These are phyloP conservation scores for Crataegus laevigata DNA, from an alignment of 306 rosid genomes.

Conservation along the genomic window DNA sequence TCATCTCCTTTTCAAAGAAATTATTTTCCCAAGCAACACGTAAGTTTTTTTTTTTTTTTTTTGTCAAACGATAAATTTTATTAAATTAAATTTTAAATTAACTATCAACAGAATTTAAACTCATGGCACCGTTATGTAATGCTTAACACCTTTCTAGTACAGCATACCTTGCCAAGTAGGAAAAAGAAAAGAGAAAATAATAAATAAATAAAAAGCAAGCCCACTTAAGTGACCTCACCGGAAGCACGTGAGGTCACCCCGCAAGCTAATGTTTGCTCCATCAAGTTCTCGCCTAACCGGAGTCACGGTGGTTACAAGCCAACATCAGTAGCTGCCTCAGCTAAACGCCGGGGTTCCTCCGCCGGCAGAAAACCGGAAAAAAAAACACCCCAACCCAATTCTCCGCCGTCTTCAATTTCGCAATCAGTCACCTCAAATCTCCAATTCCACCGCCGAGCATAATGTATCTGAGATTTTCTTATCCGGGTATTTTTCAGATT, in stretches of 20 bases:
- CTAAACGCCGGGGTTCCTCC: not conserved
- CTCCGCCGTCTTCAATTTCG: not conserved
- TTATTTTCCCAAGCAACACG: no score
- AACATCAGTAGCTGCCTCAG: not conserved
- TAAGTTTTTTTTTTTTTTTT: no score
- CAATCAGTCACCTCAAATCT: not conserved
- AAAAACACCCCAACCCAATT: not conserved
- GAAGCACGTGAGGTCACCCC: slow-evolving; percentile 41
- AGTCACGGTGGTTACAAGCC: slow-evolving; percentile 17
- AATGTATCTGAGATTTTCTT: slow-evolving; percentile 10
- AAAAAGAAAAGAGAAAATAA: not conserved
- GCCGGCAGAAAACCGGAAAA: not conserved
- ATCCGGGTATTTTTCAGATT: slow-evolving; percentile 6
- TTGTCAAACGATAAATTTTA: no score
- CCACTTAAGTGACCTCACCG: slow-evolving; percentile 34
- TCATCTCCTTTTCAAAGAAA: no score
- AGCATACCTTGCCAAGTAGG: not conserved
- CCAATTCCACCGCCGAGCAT: not conserved
- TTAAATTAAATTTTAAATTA: no score
- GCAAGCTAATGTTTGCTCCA: slow-evolving; percentile 29
- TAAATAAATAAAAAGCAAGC: not conserved
- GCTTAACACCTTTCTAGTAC: no score
- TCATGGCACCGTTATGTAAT: accelerated
- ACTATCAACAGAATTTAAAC: accelerated
- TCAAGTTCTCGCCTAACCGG: not conserved